These are phyloP conservation scores for Westerdykella ornata DNA, from an alignment of 2,329 filamentous ascomycete genomes.

Conservation along the genomic window DNA sequence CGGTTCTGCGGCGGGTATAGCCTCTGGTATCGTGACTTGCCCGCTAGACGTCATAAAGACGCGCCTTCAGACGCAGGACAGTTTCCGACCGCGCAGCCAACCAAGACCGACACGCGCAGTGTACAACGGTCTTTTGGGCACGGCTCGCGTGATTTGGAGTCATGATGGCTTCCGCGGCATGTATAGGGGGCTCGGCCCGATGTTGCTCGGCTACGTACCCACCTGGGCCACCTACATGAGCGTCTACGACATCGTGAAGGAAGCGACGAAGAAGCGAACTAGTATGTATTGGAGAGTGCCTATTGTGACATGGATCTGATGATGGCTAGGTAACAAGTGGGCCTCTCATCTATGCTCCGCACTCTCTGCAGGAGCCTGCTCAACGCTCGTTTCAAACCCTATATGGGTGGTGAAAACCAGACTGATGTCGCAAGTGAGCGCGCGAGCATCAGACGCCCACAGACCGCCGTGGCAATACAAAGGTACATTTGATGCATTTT, in stretches of 20 bases:
- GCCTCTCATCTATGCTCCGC: conserved; percentile 82
- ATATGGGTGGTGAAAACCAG: conserved; percentile 99
- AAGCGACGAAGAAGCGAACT: conserved; percentile 60
- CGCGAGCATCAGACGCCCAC: conserved; percentile 48
- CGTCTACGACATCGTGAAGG: conserved; percentile 86
- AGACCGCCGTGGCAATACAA: conserved; percentile 84
- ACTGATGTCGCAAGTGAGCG: conserved; percentile 84
- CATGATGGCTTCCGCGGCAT: conserved; percentile 85
- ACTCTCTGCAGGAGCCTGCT: conserved; percentile 82
- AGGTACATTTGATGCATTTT: conserved; percentile 82
- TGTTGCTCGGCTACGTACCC: conserved; percentile 89
- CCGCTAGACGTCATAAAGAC: conserved; percentile 99
- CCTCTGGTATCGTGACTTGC: conserved; percentile 89
- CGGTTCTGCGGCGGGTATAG: conserved; percentile 83
- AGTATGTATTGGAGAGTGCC: conserved; percentile 29
- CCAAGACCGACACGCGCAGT: conserved; percentile 48
- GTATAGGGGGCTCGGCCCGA: conserved; percentile 89
- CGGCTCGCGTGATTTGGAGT: conserved; percentile 74
- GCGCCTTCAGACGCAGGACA: conserved; percentile 90
- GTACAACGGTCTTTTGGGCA: conserved; percentile 83
- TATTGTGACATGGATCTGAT: conserved; percentile 3
- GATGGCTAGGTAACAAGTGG: conserved; percentile 60
- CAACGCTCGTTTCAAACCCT: conserved; percentile 89
- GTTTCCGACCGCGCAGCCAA: conserved; percentile 56
- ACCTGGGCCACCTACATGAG: conserved; percentile 99